Evolutionary conservation across 192 early-diverging fungal genomes (phyloP), one percentile per base, ranked within the genome.

Genomic region (Coemansia sp.): DNA sequence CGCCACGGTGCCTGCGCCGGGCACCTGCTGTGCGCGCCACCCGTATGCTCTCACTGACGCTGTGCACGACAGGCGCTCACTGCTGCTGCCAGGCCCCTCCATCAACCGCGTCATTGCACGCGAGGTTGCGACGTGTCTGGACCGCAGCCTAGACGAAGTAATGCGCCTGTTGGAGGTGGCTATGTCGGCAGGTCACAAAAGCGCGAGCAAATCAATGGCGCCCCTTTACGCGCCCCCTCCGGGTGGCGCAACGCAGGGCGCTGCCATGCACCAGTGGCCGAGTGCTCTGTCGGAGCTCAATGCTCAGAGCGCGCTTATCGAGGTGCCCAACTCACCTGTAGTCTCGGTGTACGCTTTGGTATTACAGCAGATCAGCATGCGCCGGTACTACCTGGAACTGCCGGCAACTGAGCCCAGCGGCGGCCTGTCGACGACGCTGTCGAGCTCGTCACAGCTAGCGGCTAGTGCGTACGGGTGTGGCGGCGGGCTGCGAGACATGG

Each of bases 321-420:
- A 77, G 59, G 84, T 82, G 24, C 64, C 77, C n/a, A 82, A 82
- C 72, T 82, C 75, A 53, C 84, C 84, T 0, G 70, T 79, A 17
- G 77, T 77, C 1, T 85, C 84, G 0, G 74, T 85, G 5, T 85
- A 85, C 48, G 70, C 74, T 2, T 61, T 85, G 35, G 75, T 85
- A 14, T n/a, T 77, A 61, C 75, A 78, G 66, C 81, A 83, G 53
- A 83, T 83, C 36, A 45, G 68, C 44, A 64, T 74, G 72, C 75
- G 75, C 27, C 60, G 75, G n/a, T 78, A 78, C 36, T 81, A 72
- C 45, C 45, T 81, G 50, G 78, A 81, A 3, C 41, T 75, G 62
- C 78, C 74, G 2, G 39, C 59, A 2, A 45, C 33, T 53, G 41
- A 42, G 36, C 21, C 33, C 44, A 2, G 42, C 57, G 7, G 27